Percentiles rank a stretch among this genome's conserved stretches.
These are phyloP conservation scores for Curvularia sp. DNA, from an alignment of 2,329 filamentous ascomycete genomes.

Conservation along the genomic window DNA sequence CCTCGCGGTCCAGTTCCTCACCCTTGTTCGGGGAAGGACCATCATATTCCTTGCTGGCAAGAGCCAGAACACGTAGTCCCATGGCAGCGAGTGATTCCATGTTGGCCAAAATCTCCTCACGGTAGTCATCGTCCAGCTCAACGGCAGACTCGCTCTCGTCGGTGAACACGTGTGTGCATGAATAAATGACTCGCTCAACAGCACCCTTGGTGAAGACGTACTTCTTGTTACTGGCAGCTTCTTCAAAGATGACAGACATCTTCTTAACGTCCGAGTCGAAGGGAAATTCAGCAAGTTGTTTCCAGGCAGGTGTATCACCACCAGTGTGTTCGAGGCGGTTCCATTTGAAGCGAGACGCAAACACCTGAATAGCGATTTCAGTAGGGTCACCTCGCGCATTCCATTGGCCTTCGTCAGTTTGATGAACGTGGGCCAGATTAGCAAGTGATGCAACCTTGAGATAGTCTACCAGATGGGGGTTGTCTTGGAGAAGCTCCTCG, in stretches of 20 bases:
- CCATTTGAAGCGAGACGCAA: conserved; percentile 73
- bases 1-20: conserved; percentile 61
- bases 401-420: conserved; percentile 30
- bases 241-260: conserved; percentile 72
- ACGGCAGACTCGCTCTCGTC: conserved; percentile 45
- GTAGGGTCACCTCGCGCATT: conserved; percentile 56
- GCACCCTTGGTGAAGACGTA: conserved; percentile 70
- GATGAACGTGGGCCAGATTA: conserved; percentile 10
- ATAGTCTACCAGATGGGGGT: conserved; percentile 40
- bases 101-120: conserved; percentile 67
- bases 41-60: conserved; percentile 61
- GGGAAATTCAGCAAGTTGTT: conserved; percentile 67
- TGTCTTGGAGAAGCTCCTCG: conserved; percentile 7
- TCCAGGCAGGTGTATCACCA: conserved; percentile 29
- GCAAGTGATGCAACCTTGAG: conserved; percentile 51
- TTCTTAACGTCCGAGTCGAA: conserved; percentile 78
- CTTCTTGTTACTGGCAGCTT: conserved; percentile 49
- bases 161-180: conserved; percentile 63
- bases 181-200: conserved; percentile 71
- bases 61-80: conserved; percentile 72
- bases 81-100: conserved; percentile 72
- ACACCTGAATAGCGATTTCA: conserved; percentile 77
- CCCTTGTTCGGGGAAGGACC: conserved; percentile 51
- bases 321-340: conserved; percentile 8
- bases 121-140: conserved; percentile 60